Evolutionary conservation across 805 yeast species (phyloP).

Genomic region (Candida arabinofermentans): DNA sequence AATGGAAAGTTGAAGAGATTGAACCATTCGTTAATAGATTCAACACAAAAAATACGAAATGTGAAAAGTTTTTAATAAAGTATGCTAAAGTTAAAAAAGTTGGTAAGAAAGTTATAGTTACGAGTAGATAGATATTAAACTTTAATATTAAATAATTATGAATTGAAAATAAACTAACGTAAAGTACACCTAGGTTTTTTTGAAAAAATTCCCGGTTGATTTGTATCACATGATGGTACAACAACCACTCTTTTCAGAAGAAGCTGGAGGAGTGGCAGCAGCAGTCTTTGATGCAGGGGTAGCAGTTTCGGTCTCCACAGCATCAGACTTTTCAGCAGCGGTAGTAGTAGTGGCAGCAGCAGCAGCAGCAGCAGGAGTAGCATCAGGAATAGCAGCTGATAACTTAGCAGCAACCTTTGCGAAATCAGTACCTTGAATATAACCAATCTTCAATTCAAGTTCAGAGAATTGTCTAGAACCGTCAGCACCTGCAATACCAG

Average conservation of each 20-base stretch:
- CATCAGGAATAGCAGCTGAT: conserved; percentile 8
- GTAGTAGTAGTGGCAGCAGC: conserved; percentile 4
- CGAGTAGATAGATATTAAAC: conserved; percentile 7
- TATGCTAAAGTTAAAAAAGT: conserved; percentile 51
- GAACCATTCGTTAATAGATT: conserved; percentile 61
- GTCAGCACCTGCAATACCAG: conserved; percentile 70
- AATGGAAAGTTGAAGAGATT: conserved; percentile 62
- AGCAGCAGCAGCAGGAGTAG: conserved; percentile 7
- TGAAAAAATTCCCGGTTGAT: too few species aligned
- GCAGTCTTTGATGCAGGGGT: conserved; percentile 6
- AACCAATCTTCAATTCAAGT: conserved; percentile 60
- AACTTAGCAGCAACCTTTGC: conserved; percentile 38
- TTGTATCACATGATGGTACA: conserved; percentile 32
- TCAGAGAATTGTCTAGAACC: conserved; percentile 68
- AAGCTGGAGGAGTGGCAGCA: conserved; percentile 7
- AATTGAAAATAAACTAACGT: too few species aligned
- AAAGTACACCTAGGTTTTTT: too few species aligned
- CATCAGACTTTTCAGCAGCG: conserved; percentile 5
- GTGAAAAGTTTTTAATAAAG: conserved; percentile 59
- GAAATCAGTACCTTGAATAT: conserved; percentile 65
- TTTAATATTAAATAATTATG: too few species aligned
- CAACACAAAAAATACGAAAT: conserved; percentile 47
- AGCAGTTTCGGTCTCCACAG: conserved; percentile 7
- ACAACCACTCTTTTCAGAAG: conserved; percentile 23
- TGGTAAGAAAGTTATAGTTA: conserved; percentile 34